These are phyloP conservation scores for Rhizopogon sp. DNA, from an alignment of 768 basidiomycete genomes.

Conservation along the genomic window DNA sequence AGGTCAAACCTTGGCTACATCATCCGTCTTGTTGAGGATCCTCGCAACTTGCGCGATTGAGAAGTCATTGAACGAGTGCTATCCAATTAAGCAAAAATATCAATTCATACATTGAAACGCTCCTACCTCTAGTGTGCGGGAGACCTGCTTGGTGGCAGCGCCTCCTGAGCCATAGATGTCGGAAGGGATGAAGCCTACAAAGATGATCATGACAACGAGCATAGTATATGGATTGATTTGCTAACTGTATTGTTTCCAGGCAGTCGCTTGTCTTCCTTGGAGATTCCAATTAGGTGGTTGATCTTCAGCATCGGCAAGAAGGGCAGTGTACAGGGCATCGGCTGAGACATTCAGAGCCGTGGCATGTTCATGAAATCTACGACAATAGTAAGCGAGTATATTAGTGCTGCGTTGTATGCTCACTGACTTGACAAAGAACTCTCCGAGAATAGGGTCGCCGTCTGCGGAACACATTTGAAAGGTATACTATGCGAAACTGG, in stretches of 20 bases:
- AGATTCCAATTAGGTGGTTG: conserved; percentile 59
- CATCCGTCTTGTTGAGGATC: conserved; percentile 41
- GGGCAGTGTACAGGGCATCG: conserved; percentile 47
- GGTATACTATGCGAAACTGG: neutral
- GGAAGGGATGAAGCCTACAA: conserved; percentile 25
- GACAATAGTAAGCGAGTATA: neutral
- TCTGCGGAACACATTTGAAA: conserved; percentile 30
- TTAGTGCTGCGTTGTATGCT: neutral
- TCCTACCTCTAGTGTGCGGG: conserved; percentile 52
- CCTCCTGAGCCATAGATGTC: conserved; percentile 37
- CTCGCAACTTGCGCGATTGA: conserved; percentile 61
- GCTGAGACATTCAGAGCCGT: conserved; percentile 42
- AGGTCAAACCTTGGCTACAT: conserved; percentile 42
- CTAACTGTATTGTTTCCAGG: conserved; percentile 51
- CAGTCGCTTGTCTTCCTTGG: conserved; percentile 52
- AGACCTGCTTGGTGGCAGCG: conserved; percentile 58
- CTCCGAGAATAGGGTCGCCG: conserved; percentile 57
- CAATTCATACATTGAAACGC: neutral
- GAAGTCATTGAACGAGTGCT: conserved; percentile 66
- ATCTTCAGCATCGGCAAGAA: conserved; percentile 54
- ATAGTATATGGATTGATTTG: neutral
- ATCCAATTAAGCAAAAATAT: neutral
- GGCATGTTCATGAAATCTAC: conserved; percentile 48
- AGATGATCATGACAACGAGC: neutral
- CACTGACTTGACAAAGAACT: conserved; percentile 59